phyloP scores from a whole-genome alignment of 2,329 filamentous ascomycete species.

The Cladophialophora immunda region DNA sequence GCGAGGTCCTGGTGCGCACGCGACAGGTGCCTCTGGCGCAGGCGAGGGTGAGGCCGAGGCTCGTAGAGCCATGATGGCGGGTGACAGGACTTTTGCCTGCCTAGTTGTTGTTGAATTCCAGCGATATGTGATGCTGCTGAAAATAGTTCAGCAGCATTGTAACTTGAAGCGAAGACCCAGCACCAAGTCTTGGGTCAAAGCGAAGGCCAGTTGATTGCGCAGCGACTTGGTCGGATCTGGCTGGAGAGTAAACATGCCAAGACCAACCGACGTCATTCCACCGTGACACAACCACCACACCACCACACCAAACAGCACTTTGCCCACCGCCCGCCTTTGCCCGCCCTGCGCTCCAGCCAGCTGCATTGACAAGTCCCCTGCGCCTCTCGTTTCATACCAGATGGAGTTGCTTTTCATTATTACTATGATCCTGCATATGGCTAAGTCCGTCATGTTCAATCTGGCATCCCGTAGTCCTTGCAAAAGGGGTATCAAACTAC shows the following conservation, averaged over 20 bases:
- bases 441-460: not conserved
- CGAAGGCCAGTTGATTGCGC: not conserved
- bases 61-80: constrained; percentile 26
- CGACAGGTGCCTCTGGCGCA: constrained; percentile 60
- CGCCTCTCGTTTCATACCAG: too few relatives aligned
- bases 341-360: too few relatives aligned
- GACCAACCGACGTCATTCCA: not conserved
- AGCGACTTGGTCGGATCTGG: not conserved
- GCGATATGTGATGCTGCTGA: not conserved
- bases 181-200: not conserved
- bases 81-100: not conserved
- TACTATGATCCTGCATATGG: not conserved
- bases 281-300: too few relatives aligned
- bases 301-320: too few relatives aligned
- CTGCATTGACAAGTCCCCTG: too few relatives aligned
- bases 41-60: constrained; percentile 58
- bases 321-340: too few relatives aligned
- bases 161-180: not conserved
- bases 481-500: not conserved
- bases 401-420: too few relatives aligned
- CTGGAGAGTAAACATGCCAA: constrained; percentile 24
- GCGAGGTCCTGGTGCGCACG: constrained; percentile 66
- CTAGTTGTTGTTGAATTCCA: too few relatives aligned
- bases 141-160: not conserved
- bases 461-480: not conserved